A percentile compares a stretch with the other conserved stretches of the same genome.
These are phyloP conservation scores for Penicillium fimorum DNA, from an alignment of 495 filamentous ascomycete species.

Conservation along the genomic window DNA sequence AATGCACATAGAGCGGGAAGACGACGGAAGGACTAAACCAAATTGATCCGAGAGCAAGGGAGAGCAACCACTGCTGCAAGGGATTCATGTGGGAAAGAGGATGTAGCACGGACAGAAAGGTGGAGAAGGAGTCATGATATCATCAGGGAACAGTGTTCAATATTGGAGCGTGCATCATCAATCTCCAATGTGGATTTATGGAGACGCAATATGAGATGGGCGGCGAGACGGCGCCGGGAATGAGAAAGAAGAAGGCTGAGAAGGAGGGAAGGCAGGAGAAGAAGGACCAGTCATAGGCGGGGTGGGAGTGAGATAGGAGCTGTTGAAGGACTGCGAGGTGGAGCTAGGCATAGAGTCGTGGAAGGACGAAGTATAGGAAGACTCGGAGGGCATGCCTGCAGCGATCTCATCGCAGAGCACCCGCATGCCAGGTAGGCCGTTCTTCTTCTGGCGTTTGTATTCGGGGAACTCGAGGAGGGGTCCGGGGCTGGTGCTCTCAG, in stretches of 20 bases:
- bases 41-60: constrained; percentile 8
- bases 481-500: constrained; percentile 33
- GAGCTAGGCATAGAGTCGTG: constrained; percentile 29
- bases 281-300: constrained; percentile 41
- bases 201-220: constrained; percentile 33
- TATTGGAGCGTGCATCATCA: constrained; percentile 17
- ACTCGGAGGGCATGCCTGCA: constrained; percentile 23
- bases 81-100: constrained; percentile 5
- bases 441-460: constrained; percentile 34
- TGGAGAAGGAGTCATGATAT: constrained; percentile 18
- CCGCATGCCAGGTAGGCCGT: constrained; percentile 39
- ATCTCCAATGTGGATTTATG: constrained; percentile 17
- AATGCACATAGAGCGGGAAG: constrained; percentile 16
- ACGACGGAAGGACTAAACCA: constrained; percentile 8
- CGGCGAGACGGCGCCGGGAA: constrained; percentile 30
- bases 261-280: constrained; percentile 37
- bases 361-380: constrained; percentile 16
- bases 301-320: constrained; percentile 33
- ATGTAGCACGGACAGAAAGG: constrained; percentile 11
- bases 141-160: constrained; percentile 22
- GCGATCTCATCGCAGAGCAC: constrained; percentile 44
- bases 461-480: constrained; percentile 32
- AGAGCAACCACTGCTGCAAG: constrained; percentile 22
- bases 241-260: constrained; percentile 31
- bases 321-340: constrained; percentile 33